phyloP scores from a whole-genome alignment of 1,284 basidiomycete species.

The Irpex sp. region DNA sequence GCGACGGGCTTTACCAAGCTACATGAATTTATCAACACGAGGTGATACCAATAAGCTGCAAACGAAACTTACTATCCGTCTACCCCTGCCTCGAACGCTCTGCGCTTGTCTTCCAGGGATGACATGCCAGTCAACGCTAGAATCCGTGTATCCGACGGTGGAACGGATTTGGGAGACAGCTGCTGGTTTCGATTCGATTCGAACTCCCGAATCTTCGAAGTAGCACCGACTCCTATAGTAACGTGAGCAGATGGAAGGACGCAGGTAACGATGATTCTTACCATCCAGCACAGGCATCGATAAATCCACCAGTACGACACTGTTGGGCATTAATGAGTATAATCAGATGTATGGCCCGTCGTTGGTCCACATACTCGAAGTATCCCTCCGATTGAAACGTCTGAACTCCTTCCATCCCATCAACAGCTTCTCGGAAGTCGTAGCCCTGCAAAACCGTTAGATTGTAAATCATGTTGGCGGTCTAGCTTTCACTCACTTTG shows the following conservation, averaged over 20 bases:
- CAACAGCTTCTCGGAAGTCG: constrained; percentile 72
- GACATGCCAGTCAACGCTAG: constrained; percentile 92
- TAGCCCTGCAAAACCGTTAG: constrained; percentile 50
- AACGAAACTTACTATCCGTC: constrained; percentile 81
- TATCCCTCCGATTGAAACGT: constrained; percentile 62
- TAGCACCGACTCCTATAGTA: constrained; percentile 69
- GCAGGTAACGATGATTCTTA: constrained; percentile 20
- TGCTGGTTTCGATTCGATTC: constrained; percentile 47
- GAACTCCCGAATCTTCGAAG: constrained; percentile 74
- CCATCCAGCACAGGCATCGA: constrained; percentile 93
- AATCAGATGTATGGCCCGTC: neutral
- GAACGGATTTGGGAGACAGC: neutral
- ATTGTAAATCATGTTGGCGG: neutral
- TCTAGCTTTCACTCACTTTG: constrained; percentile 42
- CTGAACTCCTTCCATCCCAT: constrained; percentile 83
- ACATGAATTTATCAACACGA: constrained; percentile 3
- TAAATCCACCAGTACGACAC: constrained; percentile 82
- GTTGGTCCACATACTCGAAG: constrained; percentile 63
- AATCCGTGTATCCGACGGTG: constrained; percentile 51
- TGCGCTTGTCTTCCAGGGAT: constrained; percentile 85
- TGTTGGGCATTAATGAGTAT: constrained; percentile 24
- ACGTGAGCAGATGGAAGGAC: neutral
- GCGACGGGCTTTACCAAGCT: constrained; percentile 91
- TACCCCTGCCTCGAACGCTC: constrained; percentile 88
- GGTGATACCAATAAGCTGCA: neutral